phyloP scores from a whole-genome alignment of 345 rosid genomes.

The Eucalyptus leucophloia region DNA sequence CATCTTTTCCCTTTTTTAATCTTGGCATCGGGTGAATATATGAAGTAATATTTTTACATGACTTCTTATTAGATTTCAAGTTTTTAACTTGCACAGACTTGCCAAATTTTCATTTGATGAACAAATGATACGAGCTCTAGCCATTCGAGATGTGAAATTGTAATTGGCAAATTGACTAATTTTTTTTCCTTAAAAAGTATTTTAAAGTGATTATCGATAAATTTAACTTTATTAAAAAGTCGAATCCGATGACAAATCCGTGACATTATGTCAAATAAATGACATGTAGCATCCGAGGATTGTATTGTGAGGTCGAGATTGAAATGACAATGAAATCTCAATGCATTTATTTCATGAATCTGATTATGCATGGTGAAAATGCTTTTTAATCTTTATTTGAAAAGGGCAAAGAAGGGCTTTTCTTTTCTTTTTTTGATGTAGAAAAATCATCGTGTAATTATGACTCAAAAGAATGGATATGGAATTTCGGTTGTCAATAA shows the following conservation, averaged over 20 bases:
- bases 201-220: not conserved
- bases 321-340: not conserved
- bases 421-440: not conserved
- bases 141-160: not conserved
- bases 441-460: not conserved
- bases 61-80: not conserved
- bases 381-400: not conserved
- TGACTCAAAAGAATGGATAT: not conserved
- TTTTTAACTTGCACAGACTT: not conserved
- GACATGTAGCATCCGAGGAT: fast-evolving
- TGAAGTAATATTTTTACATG: not conserved
- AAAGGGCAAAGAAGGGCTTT: not conserved
- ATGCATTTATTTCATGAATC: not conserved
- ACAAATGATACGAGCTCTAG: not conserved
- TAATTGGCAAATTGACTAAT: not conserved
- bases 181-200: fast-evolving
- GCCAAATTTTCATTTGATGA: not conserved
- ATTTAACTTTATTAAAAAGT: not conserved
- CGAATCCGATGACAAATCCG: fast-evolving
- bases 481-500: not conserved
- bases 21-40: not conserved
- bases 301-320: not conserved
- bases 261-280: not conserved
- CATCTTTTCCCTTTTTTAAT: not conserved
- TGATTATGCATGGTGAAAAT: not conserved